phyloP scores from a whole-genome alignment of 1,139 yeast species.

The Yamadazyma kanchanaburiensis region DNA sequence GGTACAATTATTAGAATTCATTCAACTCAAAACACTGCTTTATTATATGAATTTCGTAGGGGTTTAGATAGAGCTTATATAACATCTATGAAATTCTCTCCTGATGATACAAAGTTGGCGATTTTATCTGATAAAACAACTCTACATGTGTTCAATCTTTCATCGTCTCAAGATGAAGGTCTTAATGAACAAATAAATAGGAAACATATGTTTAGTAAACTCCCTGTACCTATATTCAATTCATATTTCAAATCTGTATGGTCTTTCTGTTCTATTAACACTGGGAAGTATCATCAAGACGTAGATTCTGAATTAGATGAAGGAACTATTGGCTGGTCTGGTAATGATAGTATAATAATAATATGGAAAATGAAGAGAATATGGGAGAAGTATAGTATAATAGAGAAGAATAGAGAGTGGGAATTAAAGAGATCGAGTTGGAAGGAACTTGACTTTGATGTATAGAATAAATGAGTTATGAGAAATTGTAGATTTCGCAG shows the following conservation, averaged over 20 bases:
- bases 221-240: constrained; percentile 66
- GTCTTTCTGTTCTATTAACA: constrained; percentile 82
- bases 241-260: constrained; percentile 81
- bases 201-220: constrained; percentile 61
- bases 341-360: constrained; percentile 61
- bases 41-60: constrained; percentile 78
- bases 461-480: no score
- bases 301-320: constrained; percentile 35
- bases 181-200: constrained; percentile 39
- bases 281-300: constrained; percentile 41
- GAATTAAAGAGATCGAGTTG: constrained; percentile 73
- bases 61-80: constrained; percentile 83
- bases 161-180: constrained; percentile 7
- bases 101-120: constrained; percentile 71
- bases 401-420: constrained; percentile 43
- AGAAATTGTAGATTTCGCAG: no score
- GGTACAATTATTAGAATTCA: constrained; percentile 86
- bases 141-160: constrained; percentile 71
- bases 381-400: constrained; percentile 83
- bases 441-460: constrained; percentile 68
- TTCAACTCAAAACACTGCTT: constrained; percentile 68
- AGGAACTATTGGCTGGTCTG: constrained; percentile 80
- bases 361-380: constrained; percentile 70
- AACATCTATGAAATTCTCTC: constrained; percentile 81
- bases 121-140: constrained; percentile 88